Evolutionary conservation across 108 stramenopile species (phyloP).

Genomic region (Thalassiosira profunda): DNA sequence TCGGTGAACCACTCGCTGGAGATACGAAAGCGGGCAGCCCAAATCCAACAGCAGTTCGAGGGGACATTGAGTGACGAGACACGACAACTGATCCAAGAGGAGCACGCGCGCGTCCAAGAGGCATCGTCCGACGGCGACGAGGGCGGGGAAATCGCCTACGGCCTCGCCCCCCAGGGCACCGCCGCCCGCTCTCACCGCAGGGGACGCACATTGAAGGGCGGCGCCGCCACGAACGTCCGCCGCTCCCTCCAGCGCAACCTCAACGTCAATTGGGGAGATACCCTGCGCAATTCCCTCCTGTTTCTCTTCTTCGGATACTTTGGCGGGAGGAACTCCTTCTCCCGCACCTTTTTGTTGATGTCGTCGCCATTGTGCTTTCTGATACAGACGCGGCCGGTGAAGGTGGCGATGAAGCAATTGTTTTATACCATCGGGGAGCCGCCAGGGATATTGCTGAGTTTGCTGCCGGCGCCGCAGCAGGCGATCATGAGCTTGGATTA

Average conservation of each 20-base stretch:
- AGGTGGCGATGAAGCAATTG: slow-evolving; percentile 73
- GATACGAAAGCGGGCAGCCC: slow-evolving; percentile 49
- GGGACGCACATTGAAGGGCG: slow-evolving; percentile 50
- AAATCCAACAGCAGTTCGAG: slow-evolving; percentile 50
- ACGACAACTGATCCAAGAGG: slow-evolving; percentile 29
- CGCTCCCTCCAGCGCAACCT: slow-evolving; percentile 64
- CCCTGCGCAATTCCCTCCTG: slow-evolving; percentile 75
- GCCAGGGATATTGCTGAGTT: slow-evolving; percentile 73
- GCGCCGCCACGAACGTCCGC: slow-evolving; percentile 61
- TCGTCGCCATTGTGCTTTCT: slow-evolving; percentile 79
- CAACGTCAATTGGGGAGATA: slow-evolving; percentile 85
- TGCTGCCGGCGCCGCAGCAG: slow-evolving; percentile 88
- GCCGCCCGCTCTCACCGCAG: not conserved
- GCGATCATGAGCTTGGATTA: slow-evolving; percentile 75
- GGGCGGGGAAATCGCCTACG: slow-evolving; percentile 20
- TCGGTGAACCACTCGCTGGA: slow-evolving; percentile 41
- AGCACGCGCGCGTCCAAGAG: slow-evolving; percentile 26
- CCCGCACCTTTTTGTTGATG: slow-evolving; percentile 60
- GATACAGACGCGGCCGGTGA: slow-evolving; percentile 82
- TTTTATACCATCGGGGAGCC: slow-evolving; percentile 81
- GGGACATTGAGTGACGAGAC: slow-evolving; percentile 32
- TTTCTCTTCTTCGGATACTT: slow-evolving; percentile 89
- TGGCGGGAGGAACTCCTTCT: slow-evolving; percentile 75
- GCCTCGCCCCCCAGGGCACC: slow-evolving; percentile 16
- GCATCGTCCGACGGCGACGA: not conserved